phyloP scores from a whole-genome alignment of 1,284 basidiomycete genomes.

The Schizopora paradoxa region DNA sequence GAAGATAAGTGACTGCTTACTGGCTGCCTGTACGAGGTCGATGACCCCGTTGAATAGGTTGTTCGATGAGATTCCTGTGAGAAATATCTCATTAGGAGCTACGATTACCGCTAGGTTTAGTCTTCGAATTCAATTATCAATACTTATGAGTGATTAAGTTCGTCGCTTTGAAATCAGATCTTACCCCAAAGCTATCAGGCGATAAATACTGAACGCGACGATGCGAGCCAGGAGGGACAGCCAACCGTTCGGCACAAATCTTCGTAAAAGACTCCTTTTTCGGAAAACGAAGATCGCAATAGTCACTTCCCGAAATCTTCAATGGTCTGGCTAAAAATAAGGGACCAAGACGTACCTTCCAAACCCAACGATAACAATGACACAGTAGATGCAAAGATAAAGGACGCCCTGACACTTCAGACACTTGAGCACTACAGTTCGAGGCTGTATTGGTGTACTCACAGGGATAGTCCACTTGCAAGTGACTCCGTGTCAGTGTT shows the following conservation, averaged over 20 bases:
- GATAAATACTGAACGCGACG: constrained; percentile 15
- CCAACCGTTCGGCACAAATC: constrained; percentile 1
- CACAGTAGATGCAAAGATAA: constrained; percentile 6
- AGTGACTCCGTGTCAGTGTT: constrained; percentile 11
- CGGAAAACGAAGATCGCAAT: constrained; percentile 7
- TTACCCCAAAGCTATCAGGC: constrained; percentile 12
- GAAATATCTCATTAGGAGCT: constrained; percentile 15
- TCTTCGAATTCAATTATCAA: no score
- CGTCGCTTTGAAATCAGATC: not conserved
- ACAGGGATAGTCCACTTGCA: constrained; percentile 7
- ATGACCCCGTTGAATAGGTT: constrained; percentile 17
- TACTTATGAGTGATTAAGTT: not conserved
- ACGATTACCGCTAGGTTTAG: constrained; percentile 13
- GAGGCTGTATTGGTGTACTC: not conserved
- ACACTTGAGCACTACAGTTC: not conserved
- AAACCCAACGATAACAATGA: constrained; percentile 13
- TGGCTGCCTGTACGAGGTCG: constrained; percentile 14
- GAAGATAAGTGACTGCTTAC: no score
- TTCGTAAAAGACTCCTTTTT: not conserved
- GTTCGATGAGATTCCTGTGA: constrained; percentile 13
- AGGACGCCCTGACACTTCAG: constrained; percentile 4
- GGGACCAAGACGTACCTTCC: constrained; percentile 8
- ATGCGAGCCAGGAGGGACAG: constrained; percentile 12
- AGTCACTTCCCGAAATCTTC: constrained; percentile 5
- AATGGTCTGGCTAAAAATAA: not conserved